Evolutionary conservation across 306 rosid genomes (phyloP), one percentile per base, ranked within the genome.

Genomic region (Cucurbita ficifolia): DNA sequence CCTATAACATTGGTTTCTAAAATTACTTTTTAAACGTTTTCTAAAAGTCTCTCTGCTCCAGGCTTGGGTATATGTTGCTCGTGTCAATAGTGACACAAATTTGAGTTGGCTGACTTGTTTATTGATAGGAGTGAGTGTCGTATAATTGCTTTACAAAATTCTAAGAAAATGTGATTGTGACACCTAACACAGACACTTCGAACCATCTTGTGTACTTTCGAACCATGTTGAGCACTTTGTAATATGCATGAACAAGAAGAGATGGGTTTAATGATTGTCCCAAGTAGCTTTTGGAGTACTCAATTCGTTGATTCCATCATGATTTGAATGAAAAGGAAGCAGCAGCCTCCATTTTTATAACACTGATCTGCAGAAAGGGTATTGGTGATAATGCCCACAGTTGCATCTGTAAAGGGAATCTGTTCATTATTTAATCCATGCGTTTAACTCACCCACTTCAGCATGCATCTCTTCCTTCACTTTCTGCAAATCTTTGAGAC

Each of bases 281-380:
- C 36, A 65, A 65, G 7, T 42, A 21, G 40, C 18, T 19, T 67
- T 67, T 67, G 11, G 6, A 21, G 11, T 5, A 18, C 22, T 14
- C 4, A 43, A 21, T 5, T 64, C 17, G n/a, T 13, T 39, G 16
- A 16, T 63, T n/a, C 19, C 14, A 64, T 64, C 29, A 64, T 67
- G 54, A 67, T 67, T 67, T 67, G 38, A 67, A 45, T 43, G 73
- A 67, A 67, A 67, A 67, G 54, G 50, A 42, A 65, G 52, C 16
- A 42, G 14, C 36, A 40, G 36, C n/a, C 52, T 65, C 50, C 72
- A 65, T 40, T 10, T 65, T 64, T 64, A 40, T 38, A 60, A 42
- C 33, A 64, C 5, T 61, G 46, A 7, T 39, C 2, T 40, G 35
- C 71, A 64, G n/a, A 19, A 64, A 64, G 52, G 42, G 40, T 64